These are phyloP conservation scores for Collybia sordida DNA, from an alignment of 768 basidiomycete genomes.

Conservation along the genomic window DNA sequence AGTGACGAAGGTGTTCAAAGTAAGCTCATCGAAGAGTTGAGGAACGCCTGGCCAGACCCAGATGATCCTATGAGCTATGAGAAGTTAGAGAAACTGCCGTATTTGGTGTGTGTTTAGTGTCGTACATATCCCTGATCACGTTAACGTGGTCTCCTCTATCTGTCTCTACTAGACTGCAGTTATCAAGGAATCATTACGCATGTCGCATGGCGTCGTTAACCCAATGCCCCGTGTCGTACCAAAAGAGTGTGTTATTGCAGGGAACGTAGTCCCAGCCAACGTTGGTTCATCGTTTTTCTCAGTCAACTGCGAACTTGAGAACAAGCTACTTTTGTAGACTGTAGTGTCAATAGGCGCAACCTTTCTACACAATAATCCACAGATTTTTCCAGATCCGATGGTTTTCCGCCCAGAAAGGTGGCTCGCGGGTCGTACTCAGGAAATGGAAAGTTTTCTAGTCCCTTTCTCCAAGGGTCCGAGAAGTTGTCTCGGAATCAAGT, in stretches of 20 bases:
- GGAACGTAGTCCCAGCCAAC: slow-evolving; percentile 34
- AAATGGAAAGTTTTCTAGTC: slow-evolving; percentile 40
- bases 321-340: slow-evolving; percentile 25
- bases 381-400: slow-evolving; percentile 40
- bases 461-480: slow-evolving; percentile 44
- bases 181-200: slow-evolving; percentile 44
- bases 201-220: slow-evolving; percentile 36
- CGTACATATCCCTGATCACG: background rate
- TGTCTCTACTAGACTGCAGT: slow-evolving; percentile 36
- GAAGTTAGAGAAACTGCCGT: slow-evolving; percentile 34
- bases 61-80: slow-evolving; percentile 23
- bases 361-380: slow-evolving; percentile 36
- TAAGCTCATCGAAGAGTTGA: slow-evolving; percentile 26
- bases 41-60: slow-evolving; percentile 31
- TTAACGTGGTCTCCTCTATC: background rate
- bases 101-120: slow-evolving; percentile 26
- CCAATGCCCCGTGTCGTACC: slow-evolving; percentile 39
- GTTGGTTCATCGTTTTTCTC: slow-evolving; percentile 21
- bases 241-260: slow-evolving; percentile 31
- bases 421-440: slow-evolving; percentile 30
- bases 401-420: slow-evolving; percentile 42
- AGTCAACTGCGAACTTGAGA: background rate
- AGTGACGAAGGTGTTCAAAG: slow-evolving; percentile 14
- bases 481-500: slow-evolving; percentile 45
- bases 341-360: slow-evolving; percentile 38